Evolutionary conservation across 163 green algal genomes (phyloP), one percentile per base, ranked within the genome.

Genomic region (Trebouxiophyceae sp.): DNA sequence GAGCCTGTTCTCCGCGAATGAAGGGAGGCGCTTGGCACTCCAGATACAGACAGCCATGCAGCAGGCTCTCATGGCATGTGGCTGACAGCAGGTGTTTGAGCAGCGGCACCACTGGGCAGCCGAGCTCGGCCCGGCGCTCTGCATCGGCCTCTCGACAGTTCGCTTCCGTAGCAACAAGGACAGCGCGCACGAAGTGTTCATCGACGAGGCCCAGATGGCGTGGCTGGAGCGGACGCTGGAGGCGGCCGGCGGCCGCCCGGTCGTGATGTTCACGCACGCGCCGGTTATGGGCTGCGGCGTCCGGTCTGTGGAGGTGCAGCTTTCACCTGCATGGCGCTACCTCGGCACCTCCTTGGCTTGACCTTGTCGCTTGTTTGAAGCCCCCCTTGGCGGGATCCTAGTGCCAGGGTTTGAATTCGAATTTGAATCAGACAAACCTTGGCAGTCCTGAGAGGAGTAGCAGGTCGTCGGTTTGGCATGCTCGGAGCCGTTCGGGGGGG

Each of bases 201-300:
- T 95, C 26, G 83, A 91, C 67, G 76, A 88, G 1, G 77, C 85
- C 60, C 87, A 95, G 77, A 28, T 90, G 30, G 45, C 56, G 5
- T 95, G 86, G 81, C 80, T 93, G 34, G 66, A 86, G 62, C 12
- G 33, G 1, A 45, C 72, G 57, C 71, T 92, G 66, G 57, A 66
- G 23, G 27, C 45, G 1, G 67, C 74, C 3, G 57, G 20, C 2
- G 65, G 74, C 26, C 64, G 75, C 3, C 86, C 86, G 0, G 80
- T 93, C 26, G 64, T 88, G 0, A 64, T 95, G 23, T 87, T 89
- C 69, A 89, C 80, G 2, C 87, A 95, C 47, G 87, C 86, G 3
- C 87, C 87, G 1, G 80, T 83, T 7, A 79, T 90, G 56, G 87
- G 87, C 19, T 86, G 73, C 54, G 87, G 87, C 1, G 70, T 95